phyloP scores from a whole-genome alignment of 2,329 filamentous ascomycete species.

The Bipolaris zeicola region DNA sequence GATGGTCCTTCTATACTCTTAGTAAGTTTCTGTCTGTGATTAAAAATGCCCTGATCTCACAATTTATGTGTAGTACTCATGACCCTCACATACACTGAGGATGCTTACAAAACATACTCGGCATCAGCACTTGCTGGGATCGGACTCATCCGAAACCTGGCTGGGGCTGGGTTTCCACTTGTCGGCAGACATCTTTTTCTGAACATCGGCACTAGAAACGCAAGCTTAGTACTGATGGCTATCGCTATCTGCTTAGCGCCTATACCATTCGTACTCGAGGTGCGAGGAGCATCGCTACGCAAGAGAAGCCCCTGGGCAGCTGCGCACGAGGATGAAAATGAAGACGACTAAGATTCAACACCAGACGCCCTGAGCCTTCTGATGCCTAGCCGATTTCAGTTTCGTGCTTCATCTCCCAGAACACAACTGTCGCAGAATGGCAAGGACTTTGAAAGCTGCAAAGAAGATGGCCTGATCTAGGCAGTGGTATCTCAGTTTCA shows the following conservation, averaged over 20 bases:
- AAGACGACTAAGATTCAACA: not conserved
- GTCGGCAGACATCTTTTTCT: conserved; percentile 40
- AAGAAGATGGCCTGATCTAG: not conserved
- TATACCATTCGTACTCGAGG: conserved; percentile 44
- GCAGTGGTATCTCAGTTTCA: not conserved
- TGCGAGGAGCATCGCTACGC: conserved; percentile 42
- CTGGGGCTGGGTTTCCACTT: conserved; percentile 44
- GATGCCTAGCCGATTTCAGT: too few species aligned
- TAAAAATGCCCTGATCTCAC: not conserved
- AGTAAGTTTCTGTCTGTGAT: conserved; percentile 27
- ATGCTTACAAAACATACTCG: conserved; percentile 54
- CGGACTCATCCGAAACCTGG: conserved; percentile 47
- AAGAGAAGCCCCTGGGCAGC: conserved; percentile 49
- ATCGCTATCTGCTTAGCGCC: conserved; percentile 39
- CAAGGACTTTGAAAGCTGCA: too few species aligned
- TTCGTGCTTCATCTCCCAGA: not conserved
- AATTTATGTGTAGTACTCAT: conserved; percentile 46
- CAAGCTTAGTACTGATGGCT: conserved; percentile 37
- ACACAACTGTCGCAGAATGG: not conserved
- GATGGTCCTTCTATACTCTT: conserved; percentile 58
- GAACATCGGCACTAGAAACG: conserved; percentile 36
- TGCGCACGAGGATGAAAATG: conserved; percentile 44
- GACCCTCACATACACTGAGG: conserved; percentile 57
- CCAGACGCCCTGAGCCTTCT: not conserved
- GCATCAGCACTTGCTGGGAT: conserved; percentile 52